A percentile compares a stretch with the other conserved stretches of the same genome.
Conservation (phyloP, 176 grass and related monocot genomes). For the Saccharum spontaneum region DNA sequence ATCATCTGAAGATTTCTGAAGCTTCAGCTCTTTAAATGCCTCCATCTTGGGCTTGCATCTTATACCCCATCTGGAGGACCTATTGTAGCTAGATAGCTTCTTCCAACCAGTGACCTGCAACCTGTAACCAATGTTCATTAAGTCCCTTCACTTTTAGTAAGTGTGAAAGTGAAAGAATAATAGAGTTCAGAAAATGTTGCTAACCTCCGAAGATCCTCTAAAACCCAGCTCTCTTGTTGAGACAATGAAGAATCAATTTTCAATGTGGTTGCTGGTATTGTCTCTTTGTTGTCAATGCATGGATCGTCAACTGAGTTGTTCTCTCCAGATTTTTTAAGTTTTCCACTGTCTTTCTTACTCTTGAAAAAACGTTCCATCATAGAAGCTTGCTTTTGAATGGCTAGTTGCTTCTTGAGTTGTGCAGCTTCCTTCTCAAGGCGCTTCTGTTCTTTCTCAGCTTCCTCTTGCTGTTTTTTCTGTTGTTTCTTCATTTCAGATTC, state of each 20-base stretch:
- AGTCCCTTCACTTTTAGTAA: neutral
- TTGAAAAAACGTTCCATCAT: slow-evolving; percentile 94
- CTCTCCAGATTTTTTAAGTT: slow-evolving; percentile 46
- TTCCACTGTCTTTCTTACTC: slow-evolving; percentile 55
- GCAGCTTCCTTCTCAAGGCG: slow-evolving; percentile 81
- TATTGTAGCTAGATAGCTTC: slow-evolving; percentile 56
- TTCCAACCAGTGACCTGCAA: slow-evolving; percentile 71
- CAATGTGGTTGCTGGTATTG: slow-evolving; percentile 50
- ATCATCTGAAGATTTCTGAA: slow-evolving; percentile 61
- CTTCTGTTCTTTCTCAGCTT: slow-evolving; percentile 77
- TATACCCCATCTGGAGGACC: slow-evolving; percentile 70
- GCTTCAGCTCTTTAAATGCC: slow-evolving; percentile 77
- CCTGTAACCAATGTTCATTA: slow-evolving; percentile 38
- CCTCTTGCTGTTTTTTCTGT: slow-evolving; percentile 79
- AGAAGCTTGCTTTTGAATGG: slow-evolving; percentile 80
- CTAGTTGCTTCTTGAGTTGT: slow-evolving; percentile 65
- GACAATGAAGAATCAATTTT: slow-evolving; percentile 77
- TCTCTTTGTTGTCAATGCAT: slow-evolving; percentile 36
- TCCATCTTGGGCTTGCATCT: slow-evolving; percentile 71
- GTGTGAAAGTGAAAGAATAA: neutral
- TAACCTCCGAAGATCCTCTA: slow-evolving; percentile 76
- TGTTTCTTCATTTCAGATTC: slow-evolving; percentile 76
- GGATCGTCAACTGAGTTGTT: slow-evolving; percentile 23
- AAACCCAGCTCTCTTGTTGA: slow-evolving; percentile 47
- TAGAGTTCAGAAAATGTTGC: slow-evolving; percentile 19